A percentile compares a stretch with the other conserved stretches of the same genome.
Conservation (phyloP, 331 rosid species). For the Arachis monticola region DNA sequence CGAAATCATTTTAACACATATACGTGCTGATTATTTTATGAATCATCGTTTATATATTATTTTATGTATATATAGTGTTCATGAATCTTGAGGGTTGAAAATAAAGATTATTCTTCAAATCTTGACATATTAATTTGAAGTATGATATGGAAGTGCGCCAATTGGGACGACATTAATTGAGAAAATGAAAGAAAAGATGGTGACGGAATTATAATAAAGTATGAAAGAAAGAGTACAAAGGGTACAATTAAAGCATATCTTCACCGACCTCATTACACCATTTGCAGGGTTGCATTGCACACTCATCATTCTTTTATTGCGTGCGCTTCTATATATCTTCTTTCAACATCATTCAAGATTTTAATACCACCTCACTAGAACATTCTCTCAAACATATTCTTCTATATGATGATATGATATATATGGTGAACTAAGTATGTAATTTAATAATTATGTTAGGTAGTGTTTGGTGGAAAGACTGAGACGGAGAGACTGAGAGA, state of each 20-base stretch:
- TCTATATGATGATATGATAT: too few relatives aligned
- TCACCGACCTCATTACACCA: slow-evolving; percentile 19
- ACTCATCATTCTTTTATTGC: background rate
- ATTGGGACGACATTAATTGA: background rate
- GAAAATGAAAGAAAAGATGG: background rate
- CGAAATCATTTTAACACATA: too few relatives aligned
- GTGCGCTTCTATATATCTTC: background rate
- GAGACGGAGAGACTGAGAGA: too few relatives aligned
- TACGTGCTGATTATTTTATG: too few relatives aligned
- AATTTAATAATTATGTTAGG: too few relatives aligned
- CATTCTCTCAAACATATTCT: background rate
- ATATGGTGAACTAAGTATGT: too few relatives aligned
- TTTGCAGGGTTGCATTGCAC: background rate
- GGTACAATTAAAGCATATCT: slow-evolving; percentile 29
- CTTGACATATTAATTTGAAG: background rate
- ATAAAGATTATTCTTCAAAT: too few relatives aligned
- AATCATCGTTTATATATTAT: too few relatives aligned
- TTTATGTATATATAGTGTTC: too few relatives aligned
- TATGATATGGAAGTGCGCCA: slow-evolving; percentile 17
- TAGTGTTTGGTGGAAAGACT: too few relatives aligned
- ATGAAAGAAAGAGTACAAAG: slow-evolving; percentile 17
- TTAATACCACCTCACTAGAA: background rate
- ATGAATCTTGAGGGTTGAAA: too few relatives aligned
- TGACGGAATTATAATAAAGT: background rate
- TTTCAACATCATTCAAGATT: slow-evolving; percentile 7